Evolutionary conservation across 2,329 filamentous ascomycete genomes (phyloP).

Genomic region (Venturiaceae sp.): DNA sequence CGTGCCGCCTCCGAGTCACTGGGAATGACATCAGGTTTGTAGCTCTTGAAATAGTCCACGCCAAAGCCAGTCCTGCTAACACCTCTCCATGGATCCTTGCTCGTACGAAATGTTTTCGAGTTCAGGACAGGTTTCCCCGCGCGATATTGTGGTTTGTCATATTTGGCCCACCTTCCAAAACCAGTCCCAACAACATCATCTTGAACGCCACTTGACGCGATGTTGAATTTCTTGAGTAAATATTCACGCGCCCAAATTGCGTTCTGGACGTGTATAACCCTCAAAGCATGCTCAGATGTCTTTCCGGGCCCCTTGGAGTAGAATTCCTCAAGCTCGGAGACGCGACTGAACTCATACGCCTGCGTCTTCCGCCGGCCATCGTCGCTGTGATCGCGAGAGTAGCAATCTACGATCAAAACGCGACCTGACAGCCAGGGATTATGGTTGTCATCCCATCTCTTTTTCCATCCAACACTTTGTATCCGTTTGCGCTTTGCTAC

Average conservation of each 20-base stretch:
- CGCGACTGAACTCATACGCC: constrained; percentile 37
- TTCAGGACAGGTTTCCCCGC: constrained; percentile 43
- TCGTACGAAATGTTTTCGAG: constrained; percentile 40
- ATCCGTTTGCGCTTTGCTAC: constrained; percentile 18
- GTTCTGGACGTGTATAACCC: constrained; percentile 39
- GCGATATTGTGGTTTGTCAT: constrained; percentile 35
- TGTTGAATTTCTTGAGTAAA: constrained; percentile 42
- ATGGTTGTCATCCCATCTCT: constrained; percentile 20
- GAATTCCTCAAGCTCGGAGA: constrained; percentile 33
- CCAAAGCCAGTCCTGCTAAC: constrained; percentile 41
- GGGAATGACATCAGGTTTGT: constrained; percentile 19
- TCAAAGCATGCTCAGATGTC: constrained; percentile 7
- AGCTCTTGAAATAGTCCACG: constrained; percentile 41
- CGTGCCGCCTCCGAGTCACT: constrained; percentile 8
- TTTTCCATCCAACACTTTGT: constrained; percentile 26
- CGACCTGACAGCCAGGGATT: constrained; percentile 31
- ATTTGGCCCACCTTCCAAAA: constrained; percentile 40
- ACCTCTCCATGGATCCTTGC: constrained; percentile 41
- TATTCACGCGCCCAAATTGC: constrained; percentile 40
- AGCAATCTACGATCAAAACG: constrained; percentile 43
- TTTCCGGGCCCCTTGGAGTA: constrained; percentile 19
- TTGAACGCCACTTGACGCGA: constrained; percentile 28
- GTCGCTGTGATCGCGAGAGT: constrained; percentile 26
- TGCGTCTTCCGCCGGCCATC: constrained; percentile 32
- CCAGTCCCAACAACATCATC: constrained; percentile 38